Conservation (phyloP, 2,329 filamentous ascomycete species). For the Stachybotrys chlorohalonatus region DNA sequence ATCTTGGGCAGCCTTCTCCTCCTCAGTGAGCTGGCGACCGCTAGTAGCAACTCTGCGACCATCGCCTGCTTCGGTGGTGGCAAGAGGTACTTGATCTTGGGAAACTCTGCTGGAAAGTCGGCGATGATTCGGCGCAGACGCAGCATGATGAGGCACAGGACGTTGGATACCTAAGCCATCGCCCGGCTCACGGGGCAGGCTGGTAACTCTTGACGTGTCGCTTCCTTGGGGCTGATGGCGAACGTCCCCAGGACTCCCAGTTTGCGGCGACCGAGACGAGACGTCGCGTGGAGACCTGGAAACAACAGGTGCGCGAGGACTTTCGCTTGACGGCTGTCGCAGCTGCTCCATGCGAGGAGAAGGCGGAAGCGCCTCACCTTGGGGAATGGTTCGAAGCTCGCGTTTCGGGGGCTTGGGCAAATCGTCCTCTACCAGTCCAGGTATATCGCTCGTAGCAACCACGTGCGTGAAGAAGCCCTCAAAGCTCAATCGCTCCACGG, state of each 20-base stretch:
- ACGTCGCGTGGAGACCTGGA: conserved; percentile 33
- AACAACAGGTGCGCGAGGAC: conserved; percentile 19
- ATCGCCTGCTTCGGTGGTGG: conserved; percentile 22
- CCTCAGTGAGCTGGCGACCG: conserved; percentile 39
- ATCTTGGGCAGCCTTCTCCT: conserved; percentile 71
- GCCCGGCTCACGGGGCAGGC: conserved; percentile 35
- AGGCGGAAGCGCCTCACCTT: conserved; percentile 16
- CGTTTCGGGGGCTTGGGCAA: conserved; percentile 32
- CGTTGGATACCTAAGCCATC: conserved; percentile 46
- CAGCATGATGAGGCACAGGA: conserved; percentile 34
- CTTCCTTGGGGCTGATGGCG: conserved; percentile 18
- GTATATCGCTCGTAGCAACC: conserved; percentile 67
- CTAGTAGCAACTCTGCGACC: conserved; percentile 15
- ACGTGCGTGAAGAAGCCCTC: conserved; percentile 73
- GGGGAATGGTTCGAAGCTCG: conserved; percentile 25
- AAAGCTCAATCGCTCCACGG: conserved; percentile 78
- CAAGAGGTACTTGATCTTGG: conserved; percentile 15
- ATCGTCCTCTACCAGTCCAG: conserved; percentile 73
- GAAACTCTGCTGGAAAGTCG: conserved; percentile 14
- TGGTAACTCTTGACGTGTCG: conserved; percentile 22
- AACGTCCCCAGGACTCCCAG: conserved; percentile 31
- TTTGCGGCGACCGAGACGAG: conserved; percentile 31
- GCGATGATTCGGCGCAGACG: conserved; percentile 37
- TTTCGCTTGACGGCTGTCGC: conserved; percentile 30
- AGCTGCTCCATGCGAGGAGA: conserved; percentile 13